Conservation (phyloP, 2,329 filamentous ascomycete genomes). For the Phoma sp. region DNA sequence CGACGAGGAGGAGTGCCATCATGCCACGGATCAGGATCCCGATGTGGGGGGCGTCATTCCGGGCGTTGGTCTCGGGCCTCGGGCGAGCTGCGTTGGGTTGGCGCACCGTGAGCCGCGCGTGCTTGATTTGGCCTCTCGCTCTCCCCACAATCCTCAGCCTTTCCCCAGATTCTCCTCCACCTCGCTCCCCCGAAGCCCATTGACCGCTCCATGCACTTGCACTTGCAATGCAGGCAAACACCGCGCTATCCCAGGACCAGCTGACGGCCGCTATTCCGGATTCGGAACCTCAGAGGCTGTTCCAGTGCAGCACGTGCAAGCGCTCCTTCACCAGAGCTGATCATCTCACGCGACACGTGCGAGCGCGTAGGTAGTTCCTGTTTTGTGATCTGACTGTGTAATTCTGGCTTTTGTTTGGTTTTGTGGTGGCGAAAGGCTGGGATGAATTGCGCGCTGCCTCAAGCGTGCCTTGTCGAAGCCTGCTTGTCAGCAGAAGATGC, state of each 20-base stretch:
- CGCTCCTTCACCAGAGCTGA: slow-evolving; percentile 60
- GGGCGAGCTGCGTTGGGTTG: background rate
- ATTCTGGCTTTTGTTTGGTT: background rate
- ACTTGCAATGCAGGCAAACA: slow-evolving; percentile 25
- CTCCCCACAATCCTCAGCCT: slow-evolving; percentile 11
- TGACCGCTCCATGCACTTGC: slow-evolving; percentile 10
- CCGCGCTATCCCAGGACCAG: slow-evolving; percentile 12
- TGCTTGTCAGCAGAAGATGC: background rate
- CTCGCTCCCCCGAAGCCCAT: slow-evolving; percentile 27
- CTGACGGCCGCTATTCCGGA: slow-evolving; percentile 19
- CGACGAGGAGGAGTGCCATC: background rate
- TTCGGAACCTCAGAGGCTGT: slow-evolving; percentile 37
- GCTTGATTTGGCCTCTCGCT: slow-evolving; percentile 18
- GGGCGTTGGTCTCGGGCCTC: background rate
- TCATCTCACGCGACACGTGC: slow-evolving; percentile 60
- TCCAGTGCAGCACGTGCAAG: slow-evolving; percentile 60
- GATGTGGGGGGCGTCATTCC: slow-evolving; percentile 16
- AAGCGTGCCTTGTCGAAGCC: too few relatives aligned
- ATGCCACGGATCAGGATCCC: background rate
- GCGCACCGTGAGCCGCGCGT: background rate
- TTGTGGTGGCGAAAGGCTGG: background rate
- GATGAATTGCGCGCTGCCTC: background rate
- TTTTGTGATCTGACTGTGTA: background rate
- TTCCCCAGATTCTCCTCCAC: slow-evolving; percentile 33
- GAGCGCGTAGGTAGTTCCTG: slow-evolving; percentile 50